Evolutionary conservation across 2,329 filamentous ascomycete species (phyloP).

Genomic region (Alternaria sp.): DNA sequence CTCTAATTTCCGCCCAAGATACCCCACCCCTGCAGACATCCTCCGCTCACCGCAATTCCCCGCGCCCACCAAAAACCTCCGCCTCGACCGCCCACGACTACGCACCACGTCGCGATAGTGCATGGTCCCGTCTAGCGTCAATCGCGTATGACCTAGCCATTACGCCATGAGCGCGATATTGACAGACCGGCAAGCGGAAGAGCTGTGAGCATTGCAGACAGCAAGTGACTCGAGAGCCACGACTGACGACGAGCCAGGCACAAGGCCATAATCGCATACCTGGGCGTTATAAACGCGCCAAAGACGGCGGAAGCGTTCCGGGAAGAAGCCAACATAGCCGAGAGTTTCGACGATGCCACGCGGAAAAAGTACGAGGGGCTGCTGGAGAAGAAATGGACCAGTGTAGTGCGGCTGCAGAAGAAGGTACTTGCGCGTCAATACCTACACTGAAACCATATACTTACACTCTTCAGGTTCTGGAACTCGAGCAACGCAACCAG

Average conservation of each 20-base stretch:
- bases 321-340: constrained; percentile 75
- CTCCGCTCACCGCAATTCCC: constrained; percentile 32
- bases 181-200: constrained; percentile 82
- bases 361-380: constrained; percentile 94
- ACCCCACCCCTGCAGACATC: constrained; percentile 4
- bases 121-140: constrained; percentile 39
- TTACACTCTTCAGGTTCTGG: constrained; percentile 74
- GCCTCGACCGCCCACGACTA: constrained; percentile 2
- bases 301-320: constrained; percentile 74
- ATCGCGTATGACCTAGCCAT: constrained; percentile 27
- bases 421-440: constrained; percentile 65
- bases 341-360: constrained; percentile 78
- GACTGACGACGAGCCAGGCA: constrained; percentile 63
- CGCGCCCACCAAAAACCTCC: constrained; percentile 24
- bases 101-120: constrained; percentile 19
- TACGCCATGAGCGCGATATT: constrained; percentile 74
- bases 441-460: constrained; percentile 1
- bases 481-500: constrained; percentile 78
- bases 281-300: constrained; percentile 74
- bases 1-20: constrained; percentile 1
- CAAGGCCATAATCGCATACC: constrained; percentile 91
- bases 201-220: constrained; percentile 69
- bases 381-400: constrained; percentile 98
- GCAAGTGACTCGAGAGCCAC: neutral
- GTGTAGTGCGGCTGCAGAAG: constrained; percentile 91